These are phyloP conservation scores for Corrigiola litoralis DNA, from an alignment of 179 eudicot genomes.

Conservation along the genomic window DNA sequence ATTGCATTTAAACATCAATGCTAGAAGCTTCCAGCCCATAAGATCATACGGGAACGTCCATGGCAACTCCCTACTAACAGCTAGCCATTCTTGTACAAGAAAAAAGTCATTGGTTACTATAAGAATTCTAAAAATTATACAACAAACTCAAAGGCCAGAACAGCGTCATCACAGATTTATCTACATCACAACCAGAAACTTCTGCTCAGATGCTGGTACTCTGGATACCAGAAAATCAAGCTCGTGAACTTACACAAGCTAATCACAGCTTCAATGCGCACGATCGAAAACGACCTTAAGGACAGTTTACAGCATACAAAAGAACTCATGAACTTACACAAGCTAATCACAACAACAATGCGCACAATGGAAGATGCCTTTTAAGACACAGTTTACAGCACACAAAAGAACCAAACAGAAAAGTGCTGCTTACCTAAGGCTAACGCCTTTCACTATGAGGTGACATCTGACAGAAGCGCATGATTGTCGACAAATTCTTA, in stretches of 20 bases:
- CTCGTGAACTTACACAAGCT: background rate
- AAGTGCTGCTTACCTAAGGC: conserved; percentile 16
- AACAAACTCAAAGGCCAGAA: background rate
- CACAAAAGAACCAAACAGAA: background rate
- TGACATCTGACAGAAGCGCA: background rate
- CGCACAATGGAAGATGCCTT: background rate
- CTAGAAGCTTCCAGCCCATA: background rate
- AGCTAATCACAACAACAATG: background rate
- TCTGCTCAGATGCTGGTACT: background rate
- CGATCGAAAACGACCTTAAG: background rate
- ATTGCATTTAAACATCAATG: background rate
- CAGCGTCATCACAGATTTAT: background rate
- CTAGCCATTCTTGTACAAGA: background rate
- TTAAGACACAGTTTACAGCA: background rate
- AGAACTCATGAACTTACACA: background rate
- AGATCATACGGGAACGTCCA: background rate
- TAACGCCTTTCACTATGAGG: conserved; percentile 5
- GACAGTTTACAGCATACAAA: background rate
- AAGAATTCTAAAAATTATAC: background rate
- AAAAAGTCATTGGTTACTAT: background rate
- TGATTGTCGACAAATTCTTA: no score
- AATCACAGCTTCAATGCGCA: background rate
- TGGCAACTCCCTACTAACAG: background rate
- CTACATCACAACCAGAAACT: background rate
- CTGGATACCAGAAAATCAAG: background rate